Percentiles rank a stretch among this genome's conserved stretches.
phyloP scores from a whole-genome alignment of 306 rosid genomes.

The Cicer judaicum region DNA sequence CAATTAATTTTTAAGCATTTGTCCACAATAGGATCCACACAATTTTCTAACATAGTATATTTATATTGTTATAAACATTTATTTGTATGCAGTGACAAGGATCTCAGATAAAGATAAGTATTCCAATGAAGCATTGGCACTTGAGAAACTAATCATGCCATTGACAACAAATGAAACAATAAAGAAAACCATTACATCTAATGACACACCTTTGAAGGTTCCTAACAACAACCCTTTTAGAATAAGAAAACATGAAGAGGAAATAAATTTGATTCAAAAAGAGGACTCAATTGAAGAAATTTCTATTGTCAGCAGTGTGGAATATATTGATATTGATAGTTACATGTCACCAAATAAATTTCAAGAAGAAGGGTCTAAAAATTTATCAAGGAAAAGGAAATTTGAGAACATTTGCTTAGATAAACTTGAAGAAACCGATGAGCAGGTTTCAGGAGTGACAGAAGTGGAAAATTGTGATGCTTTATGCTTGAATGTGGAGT shows the following conservation, averaged over 20 bases:
- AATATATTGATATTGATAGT: slow-evolving; percentile 46
- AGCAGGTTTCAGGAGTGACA: slow-evolving; percentile 59
- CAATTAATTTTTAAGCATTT: too few species aligned
- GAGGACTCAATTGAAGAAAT: slow-evolving; percentile 45
- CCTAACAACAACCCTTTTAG: slow-evolving; percentile 85
- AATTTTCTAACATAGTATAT: neutral
- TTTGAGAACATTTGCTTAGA: slow-evolving; percentile 41
- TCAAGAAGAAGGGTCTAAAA: slow-evolving; percentile 36
- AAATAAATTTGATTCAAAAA: slow-evolving; percentile 40
- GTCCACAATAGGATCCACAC: too few species aligned
- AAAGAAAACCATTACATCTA: slow-evolving; percentile 30
- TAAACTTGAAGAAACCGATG: slow-evolving; percentile 45
- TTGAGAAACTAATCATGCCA: slow-evolving; percentile 68
- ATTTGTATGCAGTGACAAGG: slow-evolving; percentile 51
- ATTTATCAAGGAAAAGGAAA: slow-evolving; percentile 61
- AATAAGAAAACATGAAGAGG: slow-evolving; percentile 58
- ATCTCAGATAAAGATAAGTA: slow-evolving; percentile 45
- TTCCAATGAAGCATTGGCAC: slow-evolving; percentile 56
- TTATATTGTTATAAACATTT: neutral
- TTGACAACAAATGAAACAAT: slow-evolving; percentile 39
- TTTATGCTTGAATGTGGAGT: slow-evolving; percentile 47
- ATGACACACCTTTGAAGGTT: slow-evolving; percentile 51
- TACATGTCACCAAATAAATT: slow-evolving; percentile 44
- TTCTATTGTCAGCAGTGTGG: slow-evolving; percentile 44
- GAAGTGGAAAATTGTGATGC: slow-evolving; percentile 54